A percentile compares a stretch with the other conserved stretches of the same genome.
Conservation (phyloP, 441 rosid genomes). For the Pelargonium exstipulatum region DNA sequence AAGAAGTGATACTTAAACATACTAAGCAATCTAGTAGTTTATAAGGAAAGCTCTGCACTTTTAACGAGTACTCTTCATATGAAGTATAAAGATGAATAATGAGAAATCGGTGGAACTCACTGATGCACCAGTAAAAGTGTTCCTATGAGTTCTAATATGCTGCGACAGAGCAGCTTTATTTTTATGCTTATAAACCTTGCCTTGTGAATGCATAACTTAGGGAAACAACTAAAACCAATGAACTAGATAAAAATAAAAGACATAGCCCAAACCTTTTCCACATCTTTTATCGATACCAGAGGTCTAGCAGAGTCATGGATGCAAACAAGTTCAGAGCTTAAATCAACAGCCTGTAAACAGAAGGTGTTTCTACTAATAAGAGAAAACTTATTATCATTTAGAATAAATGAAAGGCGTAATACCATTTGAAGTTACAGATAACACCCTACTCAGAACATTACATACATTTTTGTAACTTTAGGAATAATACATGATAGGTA, state of each 20-base stretch:
- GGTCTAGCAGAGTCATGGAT: slow-evolving; percentile 95
- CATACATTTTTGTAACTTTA: not conserved
- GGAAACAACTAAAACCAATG: not conserved
- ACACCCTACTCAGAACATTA: no score
- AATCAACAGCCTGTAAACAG: slow-evolving; percentile 51
- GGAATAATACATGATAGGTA: not conserved
- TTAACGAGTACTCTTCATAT: not conserved
- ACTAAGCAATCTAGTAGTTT: not conserved
- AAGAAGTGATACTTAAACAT: slow-evolving; percentile 4
- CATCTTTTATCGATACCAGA: slow-evolving; percentile 52
- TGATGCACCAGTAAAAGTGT: not conserved
- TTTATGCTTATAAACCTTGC: not conserved
- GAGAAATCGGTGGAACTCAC: not conserved
- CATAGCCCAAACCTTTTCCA: slow-evolving; percentile 51
- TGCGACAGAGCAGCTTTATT: not conserved
- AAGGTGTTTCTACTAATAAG: slow-evolving; percentile 12
- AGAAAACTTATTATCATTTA: slow-evolving; percentile 2
- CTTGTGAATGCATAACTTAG: not conserved
- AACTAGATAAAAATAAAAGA: not conserved
- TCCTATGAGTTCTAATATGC: not conserved
- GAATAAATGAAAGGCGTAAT: not conserved
- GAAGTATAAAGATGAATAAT: not conserved
- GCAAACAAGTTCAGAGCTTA: slow-evolving; percentile 77
- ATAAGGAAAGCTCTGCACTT: not conserved
- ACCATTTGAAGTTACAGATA: not conserved